Conservation (phyloP, 140 eudicot genomes). For the Ambrosia hybrid region DNA sequence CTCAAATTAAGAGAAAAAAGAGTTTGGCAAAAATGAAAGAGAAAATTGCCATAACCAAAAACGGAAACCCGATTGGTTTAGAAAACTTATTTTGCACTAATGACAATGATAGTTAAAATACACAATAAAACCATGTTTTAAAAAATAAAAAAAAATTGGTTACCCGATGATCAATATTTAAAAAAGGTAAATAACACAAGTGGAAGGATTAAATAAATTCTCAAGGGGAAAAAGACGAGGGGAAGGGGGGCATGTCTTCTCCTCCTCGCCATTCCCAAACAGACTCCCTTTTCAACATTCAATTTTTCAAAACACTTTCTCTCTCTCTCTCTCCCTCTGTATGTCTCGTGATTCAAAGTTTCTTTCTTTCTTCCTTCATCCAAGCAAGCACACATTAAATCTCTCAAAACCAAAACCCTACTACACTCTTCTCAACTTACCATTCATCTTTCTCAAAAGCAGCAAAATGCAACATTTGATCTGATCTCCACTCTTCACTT, state of each 20-base stretch:
- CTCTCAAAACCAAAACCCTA: conserved; percentile 19
- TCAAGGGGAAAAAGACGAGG: conserved; percentile 26
- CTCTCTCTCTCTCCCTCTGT: not conserved
- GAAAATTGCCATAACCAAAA: too few relatives aligned
- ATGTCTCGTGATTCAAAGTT: conserved; percentile 23
- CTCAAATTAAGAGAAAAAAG: too few relatives aligned
- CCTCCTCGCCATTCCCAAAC: conserved; percentile 28
- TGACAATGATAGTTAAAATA: too few relatives aligned
- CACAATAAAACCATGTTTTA: too few relatives aligned
- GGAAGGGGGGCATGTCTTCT: conserved; percentile 28
- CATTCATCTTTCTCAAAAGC: conserved; percentile 31
- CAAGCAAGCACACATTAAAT: conserved; percentile 15
- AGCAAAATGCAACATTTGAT: conserved; percentile 21
- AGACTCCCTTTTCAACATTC: not conserved
- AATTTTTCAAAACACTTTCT: conserved; percentile 29
- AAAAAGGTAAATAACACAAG: not conserved
- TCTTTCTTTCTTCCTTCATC: conserved; percentile 1
- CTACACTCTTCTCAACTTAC: conserved; percentile 20
- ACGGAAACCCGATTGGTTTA: too few relatives aligned
- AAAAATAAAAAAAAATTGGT: too few relatives aligned
- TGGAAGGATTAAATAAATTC: conserved; percentile 10
- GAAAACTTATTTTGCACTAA: too few relatives aligned
- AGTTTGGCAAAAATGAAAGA: too few relatives aligned
- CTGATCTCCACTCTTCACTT: not conserved
- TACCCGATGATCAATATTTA: too few relatives aligned